A percentile compares a stretch with the other conserved stretches of the same genome.
Conservation (phyloP, 1,139 yeast genomes). For the Hanseniaspora uvarum region DNA sequence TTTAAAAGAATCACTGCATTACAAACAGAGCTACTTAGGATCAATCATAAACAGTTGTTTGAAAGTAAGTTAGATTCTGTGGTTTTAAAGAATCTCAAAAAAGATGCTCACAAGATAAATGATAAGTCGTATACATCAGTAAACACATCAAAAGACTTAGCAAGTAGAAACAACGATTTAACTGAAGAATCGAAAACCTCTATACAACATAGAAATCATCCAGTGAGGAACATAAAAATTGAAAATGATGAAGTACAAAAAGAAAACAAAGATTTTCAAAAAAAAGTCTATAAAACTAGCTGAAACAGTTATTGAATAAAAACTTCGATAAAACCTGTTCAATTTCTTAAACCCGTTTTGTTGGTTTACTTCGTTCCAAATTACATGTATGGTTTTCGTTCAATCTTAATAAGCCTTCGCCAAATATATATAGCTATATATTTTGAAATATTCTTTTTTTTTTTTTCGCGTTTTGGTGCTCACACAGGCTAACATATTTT, state of each 20-base stretch:
- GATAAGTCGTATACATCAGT: background rate
- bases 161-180: background rate
- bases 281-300: background rate
- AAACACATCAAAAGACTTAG: background rate
- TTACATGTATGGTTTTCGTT: no score
- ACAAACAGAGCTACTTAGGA: background rate
- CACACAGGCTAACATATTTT: background rate
- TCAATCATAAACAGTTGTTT: background rate
- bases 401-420: no score
- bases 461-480: slow-evolving; percentile 1
- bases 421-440: no score
- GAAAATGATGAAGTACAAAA: background rate
- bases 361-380: no score
- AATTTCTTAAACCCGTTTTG: no score
- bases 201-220: background rate
- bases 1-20: background rate
- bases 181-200: background rate
- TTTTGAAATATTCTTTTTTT: no score
- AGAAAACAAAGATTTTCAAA: background rate
- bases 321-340: no score
- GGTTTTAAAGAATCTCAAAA: background rate
- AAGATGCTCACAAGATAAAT: background rate
- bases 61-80: background rate
- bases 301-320: background rate
- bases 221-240: background rate